Evolutionary conservation across 2,329 filamentous ascomycete species (phyloP), one percentile per base, ranked within the genome.

Genomic region (Xylariaceae sp.): DNA sequence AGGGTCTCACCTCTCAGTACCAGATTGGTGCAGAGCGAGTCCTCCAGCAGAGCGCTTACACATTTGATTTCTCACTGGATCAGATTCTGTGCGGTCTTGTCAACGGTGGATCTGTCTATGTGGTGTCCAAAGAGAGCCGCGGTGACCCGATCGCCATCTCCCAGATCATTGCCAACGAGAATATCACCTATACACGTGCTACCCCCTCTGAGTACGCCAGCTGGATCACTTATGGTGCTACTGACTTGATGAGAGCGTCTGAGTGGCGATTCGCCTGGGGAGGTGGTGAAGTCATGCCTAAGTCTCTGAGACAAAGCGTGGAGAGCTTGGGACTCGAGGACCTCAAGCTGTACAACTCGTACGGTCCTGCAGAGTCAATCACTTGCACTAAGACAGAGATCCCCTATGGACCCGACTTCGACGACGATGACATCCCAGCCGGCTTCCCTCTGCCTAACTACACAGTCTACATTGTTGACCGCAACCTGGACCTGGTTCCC

Each of bases 161-260:
- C 0, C 45, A 62, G 0, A 37, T 70, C 13, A 68, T 75, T 4
- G 33, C 30, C 0, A n/a, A 3, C 2, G 13, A 41, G 4, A 31
- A 47, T 1, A 54, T 75, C 22, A 68, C 63, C 0, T 56, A 57
- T 28, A 72, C 42, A 6, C 24, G 12, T 3, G 61, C 58, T 2
- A 69, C 64, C 1, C 68, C 71, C 0, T 66, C 71, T 0, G 69
- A 74, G 45, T 68, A 67, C 37, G 31, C 45, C 4, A 49, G 34
- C 19, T 64, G 56, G 63, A 34, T 64, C 2, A 48, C 44, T 3
- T 50, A 54, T 19, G 59, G 49, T 3, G 19, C 28, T 11, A 4
- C 18, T 2, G 33, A 38, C 2, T n/a, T 37, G 9, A 16, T 43
- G 13, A 33, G 32, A 53, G 50, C 41, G 29, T 12, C 40, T 29